Evolutionary conservation across 495 filamentous ascomycete genomes (phyloP).

Genomic region (Gamarada debralockiae): DNA sequence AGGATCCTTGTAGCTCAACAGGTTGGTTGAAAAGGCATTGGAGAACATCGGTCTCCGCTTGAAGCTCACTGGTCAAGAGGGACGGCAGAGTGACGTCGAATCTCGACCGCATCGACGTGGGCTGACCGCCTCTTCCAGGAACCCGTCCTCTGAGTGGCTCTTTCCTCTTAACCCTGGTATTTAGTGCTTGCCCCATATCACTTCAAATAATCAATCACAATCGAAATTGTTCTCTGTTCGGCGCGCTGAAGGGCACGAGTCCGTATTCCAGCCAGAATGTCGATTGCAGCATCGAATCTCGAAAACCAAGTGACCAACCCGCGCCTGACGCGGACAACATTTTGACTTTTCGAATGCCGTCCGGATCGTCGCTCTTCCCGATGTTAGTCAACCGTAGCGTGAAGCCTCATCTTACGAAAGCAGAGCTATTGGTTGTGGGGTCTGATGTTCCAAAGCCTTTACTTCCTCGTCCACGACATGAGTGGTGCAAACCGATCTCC

Average conservation of each 20-base stretch:
- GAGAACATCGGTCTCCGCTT: not conserved
- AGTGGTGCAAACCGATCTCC: not conserved
- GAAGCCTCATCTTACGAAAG: not conserved
- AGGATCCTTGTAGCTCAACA: not conserved
- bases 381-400: constrained; percentile 1
- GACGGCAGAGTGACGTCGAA: constrained; percentile 1
- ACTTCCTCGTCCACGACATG: constrained; percentile 2
- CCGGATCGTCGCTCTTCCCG: constrained; percentile 14
- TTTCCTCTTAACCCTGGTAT: too few relatives aligned
- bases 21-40: not conserved
- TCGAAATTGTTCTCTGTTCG: too few relatives aligned
- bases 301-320: too few relatives aligned
- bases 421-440: not conserved
- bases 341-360: constrained; percentile 6
- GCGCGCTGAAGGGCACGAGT: too few relatives aligned
- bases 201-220: too few relatives aligned
- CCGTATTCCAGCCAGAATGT: too few relatives aligned
- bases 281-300: too few relatives aligned
- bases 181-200: too few relatives aligned
- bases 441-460: not conserved
- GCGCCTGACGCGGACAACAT: not conserved
- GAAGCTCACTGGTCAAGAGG: not conserved
- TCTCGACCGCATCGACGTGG: not conserved
- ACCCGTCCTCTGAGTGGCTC: not conserved
- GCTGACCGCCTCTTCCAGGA: constrained; percentile 1